Percentiles rank a stretch among this genome's conserved stretches.
These are phyloP conservation scores for Paramecium sexaurelia DNA, from an alignment of 73 alveolate genomes.

Conservation along the genomic window DNA sequence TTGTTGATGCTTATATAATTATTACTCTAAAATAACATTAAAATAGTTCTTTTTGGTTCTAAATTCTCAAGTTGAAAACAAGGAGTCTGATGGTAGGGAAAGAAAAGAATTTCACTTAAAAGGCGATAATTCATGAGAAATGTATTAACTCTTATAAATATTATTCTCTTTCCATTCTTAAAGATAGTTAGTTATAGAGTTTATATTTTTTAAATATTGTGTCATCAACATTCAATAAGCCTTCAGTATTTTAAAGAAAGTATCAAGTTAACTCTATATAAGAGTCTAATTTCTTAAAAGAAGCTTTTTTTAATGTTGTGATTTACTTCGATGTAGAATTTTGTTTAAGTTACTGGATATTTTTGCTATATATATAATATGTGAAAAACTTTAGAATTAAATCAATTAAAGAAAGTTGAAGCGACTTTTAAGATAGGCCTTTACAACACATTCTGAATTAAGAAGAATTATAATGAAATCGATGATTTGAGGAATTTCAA, in stretches of 20 bases:
- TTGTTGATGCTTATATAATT: neutral
- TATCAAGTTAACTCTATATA: too few relatives aligned
- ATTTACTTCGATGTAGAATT: neutral
- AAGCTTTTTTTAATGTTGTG: too few relatives aligned
- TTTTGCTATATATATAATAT: neutral
- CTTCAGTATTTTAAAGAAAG: neutral
- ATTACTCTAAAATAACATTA: neutral
- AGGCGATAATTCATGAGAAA: neutral
- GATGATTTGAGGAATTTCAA: neutral
- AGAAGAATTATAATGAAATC: neutral
- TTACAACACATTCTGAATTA: neutral
- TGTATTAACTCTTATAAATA: neutral
- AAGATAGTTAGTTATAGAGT: neutral
- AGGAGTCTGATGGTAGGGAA: neutral
- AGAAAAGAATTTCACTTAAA: neutral
- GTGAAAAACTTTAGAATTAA: neutral
- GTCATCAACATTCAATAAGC: neutral
- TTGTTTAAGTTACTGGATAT: neutral
- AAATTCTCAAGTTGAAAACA: neutral
- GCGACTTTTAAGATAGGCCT: neutral
- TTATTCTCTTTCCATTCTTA: neutral
- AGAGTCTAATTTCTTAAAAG: too few relatives aligned
- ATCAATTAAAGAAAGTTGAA: neutral
- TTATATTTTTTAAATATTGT: neutral
- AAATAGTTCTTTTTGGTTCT: neutral